phyloP scores from a whole-genome alignment of 768 basidiomycete species.

The Tylopilus intermedius region DNA sequence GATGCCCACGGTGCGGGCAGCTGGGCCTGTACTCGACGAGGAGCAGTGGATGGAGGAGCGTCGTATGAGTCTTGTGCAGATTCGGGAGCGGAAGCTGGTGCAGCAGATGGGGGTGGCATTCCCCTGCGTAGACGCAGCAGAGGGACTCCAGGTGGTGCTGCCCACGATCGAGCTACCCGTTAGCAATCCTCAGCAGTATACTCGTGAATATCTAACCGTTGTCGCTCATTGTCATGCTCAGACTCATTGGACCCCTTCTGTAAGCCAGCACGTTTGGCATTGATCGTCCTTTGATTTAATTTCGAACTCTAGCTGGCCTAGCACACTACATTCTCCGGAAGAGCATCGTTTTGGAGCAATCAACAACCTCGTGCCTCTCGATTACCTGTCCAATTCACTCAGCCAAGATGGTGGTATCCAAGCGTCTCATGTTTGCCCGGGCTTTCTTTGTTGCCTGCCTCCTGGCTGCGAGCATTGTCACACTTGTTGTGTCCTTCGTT shows the following conservation, averaged over 20 bases:
- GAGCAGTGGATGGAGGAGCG: slow-evolving; percentile 35
- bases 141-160: slow-evolving; percentile 15
- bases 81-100: slow-evolving; percentile 31
- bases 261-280: slow-evolving; percentile 55
- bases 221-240: background rate
- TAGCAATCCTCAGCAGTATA: background rate
- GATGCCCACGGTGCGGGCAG: background rate
- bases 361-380: slow-evolving; percentile 5
- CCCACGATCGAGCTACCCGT: slow-evolving; percentile 18
- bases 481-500: slow-evolving; percentile 62
- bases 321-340: slow-evolving; percentile 48
- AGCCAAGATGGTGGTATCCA: slow-evolving; percentile 58
- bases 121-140: slow-evolving; percentile 8
- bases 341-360: slow-evolving; percentile 30
- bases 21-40: slow-evolving; percentile 20
- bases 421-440: slow-evolving; percentile 66
- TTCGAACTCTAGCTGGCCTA: slow-evolving; percentile 39
- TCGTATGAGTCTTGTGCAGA: slow-evolving; percentile 27
- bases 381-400: background rate
- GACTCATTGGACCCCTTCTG: slow-evolving; percentile 15
- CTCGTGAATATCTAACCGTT: slow-evolving; percentile 11
- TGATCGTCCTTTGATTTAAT: slow-evolving; percentile 55
- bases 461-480: slow-evolving; percentile 61
- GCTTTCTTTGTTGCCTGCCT: slow-evolving; percentile 65
- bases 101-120: slow-evolving; percentile 28